These are phyloP conservation scores for Trichosporon sp. DNA, from an alignment of 1,284 basidiomycete species.

Conservation along the genomic window DNA sequence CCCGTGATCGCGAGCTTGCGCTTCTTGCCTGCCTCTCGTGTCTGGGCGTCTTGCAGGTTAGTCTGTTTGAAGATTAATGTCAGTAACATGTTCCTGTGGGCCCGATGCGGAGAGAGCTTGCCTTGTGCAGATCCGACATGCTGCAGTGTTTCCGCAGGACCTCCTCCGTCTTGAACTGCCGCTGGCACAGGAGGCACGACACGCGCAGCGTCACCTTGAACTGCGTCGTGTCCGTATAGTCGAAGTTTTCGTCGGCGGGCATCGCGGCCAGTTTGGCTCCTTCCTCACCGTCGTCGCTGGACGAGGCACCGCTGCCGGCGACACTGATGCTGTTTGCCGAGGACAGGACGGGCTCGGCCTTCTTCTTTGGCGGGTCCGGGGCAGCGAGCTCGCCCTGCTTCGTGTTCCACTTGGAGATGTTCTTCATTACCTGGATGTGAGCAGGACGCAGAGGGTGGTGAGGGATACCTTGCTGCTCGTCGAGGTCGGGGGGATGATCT, in stretches of 20 bases:
- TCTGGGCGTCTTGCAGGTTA: conserved; percentile 71
- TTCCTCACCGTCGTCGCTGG: neutral
- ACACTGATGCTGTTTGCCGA: conserved; percentile 42
- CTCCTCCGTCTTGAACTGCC: conserved; percentile 85
- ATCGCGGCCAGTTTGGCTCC: neutral
- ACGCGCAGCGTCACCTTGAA: conserved; percentile 59
- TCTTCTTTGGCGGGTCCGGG: conserved; percentile 36
- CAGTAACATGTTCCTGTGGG: conserved; percentile 18
- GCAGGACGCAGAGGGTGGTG: neutral
- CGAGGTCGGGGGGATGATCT: conserved; percentile 78
- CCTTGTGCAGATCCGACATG: conserved; percentile 92
- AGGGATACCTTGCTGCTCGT: conserved; percentile 78
- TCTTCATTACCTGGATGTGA: conserved; percentile 69
- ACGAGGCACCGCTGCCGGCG: conserved; percentile 14
- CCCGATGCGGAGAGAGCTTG: conserved; percentile 56
- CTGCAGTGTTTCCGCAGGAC: conserved; percentile 82
- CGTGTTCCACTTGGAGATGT: conserved; percentile 93
- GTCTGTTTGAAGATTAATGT: conserved; percentile 62
- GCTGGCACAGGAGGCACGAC: conserved; percentile 83
- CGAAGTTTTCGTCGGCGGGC: conserved; percentile 62
- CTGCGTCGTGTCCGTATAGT: conserved; percentile 68
- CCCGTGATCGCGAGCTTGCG: conserved; percentile 64
- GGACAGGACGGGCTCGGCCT: conserved; percentile 41
- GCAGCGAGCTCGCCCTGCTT: conserved; percentile 75
- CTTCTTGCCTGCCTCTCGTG: conserved; percentile 71